These are phyloP conservation scores for Blastosporella zonata DNA, from an alignment of 1,284 basidiomycete species.

Conservation along the genomic window DNA sequence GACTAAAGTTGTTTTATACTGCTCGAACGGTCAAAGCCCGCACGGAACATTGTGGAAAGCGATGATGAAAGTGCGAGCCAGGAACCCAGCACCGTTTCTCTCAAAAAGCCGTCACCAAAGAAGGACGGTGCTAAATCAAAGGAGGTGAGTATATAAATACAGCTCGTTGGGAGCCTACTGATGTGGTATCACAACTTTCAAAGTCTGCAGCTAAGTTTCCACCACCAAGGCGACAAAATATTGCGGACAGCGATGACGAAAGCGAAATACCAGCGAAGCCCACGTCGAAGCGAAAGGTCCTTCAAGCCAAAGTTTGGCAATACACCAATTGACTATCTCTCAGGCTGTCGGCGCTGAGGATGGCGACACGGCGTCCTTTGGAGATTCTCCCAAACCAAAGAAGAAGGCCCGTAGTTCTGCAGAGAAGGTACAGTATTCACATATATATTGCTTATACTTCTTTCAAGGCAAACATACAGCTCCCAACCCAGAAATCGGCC, in stretches of 20 bases:
- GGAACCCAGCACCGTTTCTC: not conserved
- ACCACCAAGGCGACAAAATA: not conserved
- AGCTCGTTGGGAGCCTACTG: not conserved
- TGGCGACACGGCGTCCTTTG: conserved; percentile 7
- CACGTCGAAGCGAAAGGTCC: not conserved
- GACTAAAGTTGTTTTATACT: not conserved
- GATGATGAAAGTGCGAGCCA: not conserved
- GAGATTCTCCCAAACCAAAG: conserved; percentile 9
- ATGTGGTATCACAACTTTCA: not conserved
- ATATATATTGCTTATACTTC: not conserved
- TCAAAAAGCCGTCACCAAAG: not conserved
- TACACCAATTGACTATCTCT: not conserved
- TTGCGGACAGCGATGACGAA: not conserved
- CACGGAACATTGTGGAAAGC: conserved; percentile 4
- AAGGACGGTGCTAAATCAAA: not conserved
- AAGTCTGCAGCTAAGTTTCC: not conserved
- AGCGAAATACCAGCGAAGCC: not conserved
- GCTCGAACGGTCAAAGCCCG: not conserved
- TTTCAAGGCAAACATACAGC: conserved; percentile 4
- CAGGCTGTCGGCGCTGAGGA: conserved; percentile 13
- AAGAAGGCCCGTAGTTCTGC: conserved; percentile 11
- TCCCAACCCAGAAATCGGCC: conserved; percentile 22
- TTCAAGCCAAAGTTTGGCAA: not conserved
- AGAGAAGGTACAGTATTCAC: conserved; percentile 6
- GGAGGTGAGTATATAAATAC: not conserved